These are phyloP conservation scores for barrel medic (Medicago truncatula) DNA, from an alignment of 306 rosid species.

Conservation along the genomic window DNA sequence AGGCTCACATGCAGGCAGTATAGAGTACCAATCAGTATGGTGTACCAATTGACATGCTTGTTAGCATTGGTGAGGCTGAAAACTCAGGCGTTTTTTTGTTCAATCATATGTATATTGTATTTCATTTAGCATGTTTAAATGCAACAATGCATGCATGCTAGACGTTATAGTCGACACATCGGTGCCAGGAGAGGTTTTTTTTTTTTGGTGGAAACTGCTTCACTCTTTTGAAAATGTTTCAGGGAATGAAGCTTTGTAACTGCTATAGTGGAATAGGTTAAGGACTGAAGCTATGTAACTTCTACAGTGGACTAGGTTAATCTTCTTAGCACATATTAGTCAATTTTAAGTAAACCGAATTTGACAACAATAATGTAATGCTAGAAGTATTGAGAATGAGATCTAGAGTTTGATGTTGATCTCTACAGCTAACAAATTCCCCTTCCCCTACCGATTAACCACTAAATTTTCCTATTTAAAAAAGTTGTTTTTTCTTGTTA, in stretches of 20 bases:
- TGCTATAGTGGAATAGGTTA: constrained; percentile 4
- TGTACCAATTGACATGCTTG: no score
- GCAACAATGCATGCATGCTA: constrained; percentile 44
- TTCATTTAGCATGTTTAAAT: constrained; percentile 42
- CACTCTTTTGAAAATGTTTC: constrained; percentile 19
- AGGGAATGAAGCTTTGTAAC: constrained; percentile 20
- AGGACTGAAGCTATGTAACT: constrained; percentile 21
- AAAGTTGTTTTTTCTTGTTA: not conserved
- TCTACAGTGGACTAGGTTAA: constrained; percentile 2
- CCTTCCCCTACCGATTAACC: not conserved
- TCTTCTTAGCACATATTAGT: not conserved
- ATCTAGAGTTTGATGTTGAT: not conserved
- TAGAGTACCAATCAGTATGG: no score
- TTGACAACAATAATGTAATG: not conserved
- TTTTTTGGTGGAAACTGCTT: not conserved
- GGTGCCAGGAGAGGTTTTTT: constrained; percentile 22
- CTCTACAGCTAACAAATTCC: not conserved
- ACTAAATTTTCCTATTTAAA: not conserved
- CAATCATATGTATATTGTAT: constrained; percentile 34
- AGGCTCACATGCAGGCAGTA: constrained; percentile 24
- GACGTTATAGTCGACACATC: constrained; percentile 35
- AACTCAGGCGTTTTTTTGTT: constrained; percentile 33
- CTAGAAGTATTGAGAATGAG: not conserved
- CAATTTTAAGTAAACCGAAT: constrained; percentile 15
- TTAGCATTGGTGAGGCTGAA: constrained; percentile 5